Conservation (phyloP, 306 rosid genomes). For the Vigna trinervia region DNA sequence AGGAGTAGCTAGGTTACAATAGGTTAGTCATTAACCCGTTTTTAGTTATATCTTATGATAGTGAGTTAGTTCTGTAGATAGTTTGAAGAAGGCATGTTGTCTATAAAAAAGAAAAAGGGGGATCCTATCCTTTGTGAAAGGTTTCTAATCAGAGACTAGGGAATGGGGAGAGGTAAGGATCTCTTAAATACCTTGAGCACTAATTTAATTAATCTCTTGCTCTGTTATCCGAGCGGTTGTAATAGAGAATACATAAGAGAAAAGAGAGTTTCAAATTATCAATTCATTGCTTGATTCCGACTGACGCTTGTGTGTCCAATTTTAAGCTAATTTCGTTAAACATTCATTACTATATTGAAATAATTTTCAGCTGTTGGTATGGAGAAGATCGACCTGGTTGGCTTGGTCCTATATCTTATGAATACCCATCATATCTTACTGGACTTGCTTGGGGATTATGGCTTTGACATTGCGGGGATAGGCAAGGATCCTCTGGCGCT, state of each 20-base stretch:
- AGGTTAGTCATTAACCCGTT: neutral
- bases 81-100: conserved; percentile 12
- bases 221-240: neutral
- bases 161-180: neutral
- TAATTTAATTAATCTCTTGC: neutral
- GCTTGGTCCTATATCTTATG: conserved; percentile 93
- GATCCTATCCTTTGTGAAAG: neutral
- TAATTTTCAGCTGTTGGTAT: conserved; percentile 76
- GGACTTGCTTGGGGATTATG: conserved; percentile 94
- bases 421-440: conserved; percentile 77
- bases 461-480: conserved; percentile 81
- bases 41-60: neutral
- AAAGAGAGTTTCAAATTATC: neutral
- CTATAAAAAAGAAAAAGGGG: neutral
- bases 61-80: neutral
- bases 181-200: neutral
- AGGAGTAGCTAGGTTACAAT: conserved; percentile 2
- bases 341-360: neutral
- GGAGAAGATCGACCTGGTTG: conserved; percentile 87
- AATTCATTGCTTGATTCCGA: neutral
- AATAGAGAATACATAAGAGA: neutral
- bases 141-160: neutral
- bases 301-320: conserved; percentile 8
- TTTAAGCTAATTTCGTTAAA: conserved; percentile 15
- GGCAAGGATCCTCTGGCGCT: conserved; percentile 74